Evolutionary conservation across 2,329 filamentous ascomycete species (phyloP).

Genomic region (Paramyrothecium sp.): DNA sequence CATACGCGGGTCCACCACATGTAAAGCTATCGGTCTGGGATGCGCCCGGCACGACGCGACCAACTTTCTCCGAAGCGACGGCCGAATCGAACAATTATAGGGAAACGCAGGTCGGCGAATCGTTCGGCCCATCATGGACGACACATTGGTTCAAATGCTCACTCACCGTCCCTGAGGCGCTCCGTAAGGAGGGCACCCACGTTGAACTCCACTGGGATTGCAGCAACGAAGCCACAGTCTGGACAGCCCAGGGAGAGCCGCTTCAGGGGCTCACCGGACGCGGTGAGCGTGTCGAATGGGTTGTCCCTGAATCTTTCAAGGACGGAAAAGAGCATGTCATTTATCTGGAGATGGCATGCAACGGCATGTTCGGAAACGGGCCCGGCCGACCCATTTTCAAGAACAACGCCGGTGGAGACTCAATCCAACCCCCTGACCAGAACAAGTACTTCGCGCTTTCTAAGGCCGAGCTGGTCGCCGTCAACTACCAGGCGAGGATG

Average conservation of each 20-base stretch:
- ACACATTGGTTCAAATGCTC: constrained; percentile 95
- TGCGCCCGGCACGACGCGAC: constrained; percentile 11
- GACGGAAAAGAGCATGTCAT: constrained; percentile 86
- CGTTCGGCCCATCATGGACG: constrained; percentile 73
- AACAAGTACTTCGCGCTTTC: constrained; percentile 56
- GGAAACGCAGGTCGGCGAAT: neutral
- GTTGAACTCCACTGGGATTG: constrained; percentile 98
- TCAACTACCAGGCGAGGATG: constrained; percentile 59
- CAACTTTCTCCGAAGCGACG: constrained; percentile 11
- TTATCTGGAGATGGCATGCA: constrained; percentile 98
- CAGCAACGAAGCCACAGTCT: constrained; percentile 91
- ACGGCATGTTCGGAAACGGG: constrained; percentile 93
- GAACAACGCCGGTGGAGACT: constrained; percentile 8
- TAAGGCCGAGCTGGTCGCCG: constrained; percentile 60
- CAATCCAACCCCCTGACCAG: constrained; percentile 61
- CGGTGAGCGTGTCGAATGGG: constrained; percentile 87
- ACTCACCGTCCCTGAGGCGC: constrained; percentile 71
- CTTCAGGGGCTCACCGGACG: constrained; percentile 89
- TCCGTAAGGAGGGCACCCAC: constrained; percentile 67
- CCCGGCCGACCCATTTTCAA: constrained; percentile 6
- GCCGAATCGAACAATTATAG: constrained; percentile 7
- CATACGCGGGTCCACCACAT: constrained; percentile 8
- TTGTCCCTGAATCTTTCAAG: constrained; percentile 76
- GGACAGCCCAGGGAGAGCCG: constrained; percentile 85
- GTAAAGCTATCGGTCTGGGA: constrained; percentile 13